Evolutionary conservation across 768 basidiomycete genomes (phyloP), one percentile per base, ranked within the genome.

Genomic region (Lanmaoa pseudosensibilis): DNA sequence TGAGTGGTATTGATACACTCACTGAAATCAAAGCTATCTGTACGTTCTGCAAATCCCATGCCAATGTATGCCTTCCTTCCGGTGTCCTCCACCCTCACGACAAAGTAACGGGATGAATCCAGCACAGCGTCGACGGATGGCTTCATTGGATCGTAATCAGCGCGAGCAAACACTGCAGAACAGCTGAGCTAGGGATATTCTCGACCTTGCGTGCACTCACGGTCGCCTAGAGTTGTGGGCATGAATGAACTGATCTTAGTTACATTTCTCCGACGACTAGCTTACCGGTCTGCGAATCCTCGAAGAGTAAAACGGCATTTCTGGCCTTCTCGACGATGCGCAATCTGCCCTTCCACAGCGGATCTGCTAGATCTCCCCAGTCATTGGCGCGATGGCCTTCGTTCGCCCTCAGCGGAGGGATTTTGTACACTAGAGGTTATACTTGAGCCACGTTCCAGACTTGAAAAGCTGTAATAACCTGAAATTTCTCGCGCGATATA

Each of bases 81-180:
- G 16, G 77, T 79, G 63, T 95, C 94, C 70, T 97, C 94, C 3
- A 97, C 89, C 52, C 92, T 82, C 40, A 97, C 78, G 16, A 96
- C 94, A 68, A 98, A 98, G 70, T 98, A 98, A 46, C 94, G 85
- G 12, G 94, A 95, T 1, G 93, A 95, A 70, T 98, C 94, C 27
- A 97, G 79, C 16, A 95, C 94, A n/a, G 92, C 89, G 62, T 98
- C 94, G n/a, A 98, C 91, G 30, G 83, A 86, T 5, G 92, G 91
- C 55, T 84, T 85, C 43, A 81, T 74, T 16, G 86, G 79, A 65
- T 91, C 87, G 67, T 97, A 98, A 43, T 83, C 83, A 16, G 93
- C 85, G 61, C 83, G 86, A 41, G 95, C 95, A 76, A 98, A 98
- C 53, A 91, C 92, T 90, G 71, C 37, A 57, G 50, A 43, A 53